Percentiles rank a stretch among this genome's conserved stretches.
phyloP scores from a whole-genome alignment of 345 rosid species.

The Linum usitatissimum region DNA sequence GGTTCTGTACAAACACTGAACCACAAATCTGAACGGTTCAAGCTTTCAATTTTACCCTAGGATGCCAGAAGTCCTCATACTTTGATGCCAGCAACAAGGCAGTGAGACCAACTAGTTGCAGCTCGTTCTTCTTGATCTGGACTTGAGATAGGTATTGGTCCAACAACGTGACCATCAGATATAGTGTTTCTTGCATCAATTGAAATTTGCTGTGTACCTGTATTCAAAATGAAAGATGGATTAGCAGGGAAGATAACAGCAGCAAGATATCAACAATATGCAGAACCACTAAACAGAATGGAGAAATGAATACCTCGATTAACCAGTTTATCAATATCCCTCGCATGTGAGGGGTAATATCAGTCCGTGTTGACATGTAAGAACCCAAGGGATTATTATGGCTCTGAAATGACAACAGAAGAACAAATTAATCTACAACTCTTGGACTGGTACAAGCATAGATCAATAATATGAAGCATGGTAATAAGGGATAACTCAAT shows the following conservation, averaged over 20 bases:
- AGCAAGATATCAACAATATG: conserved; percentile 4
- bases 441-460: background rate
- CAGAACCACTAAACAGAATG: conserved; percentile 4
- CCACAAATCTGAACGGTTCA: background rate
- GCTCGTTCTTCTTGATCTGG: conserved; percentile 52
- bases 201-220: conserved; percentile 87
- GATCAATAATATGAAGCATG: background rate
- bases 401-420: conserved; percentile 35
- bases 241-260: conserved; percentile 13
- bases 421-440: background rate
- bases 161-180: conserved; percentile 57
- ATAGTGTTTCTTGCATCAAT: conserved; percentile 68
- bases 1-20: background rate
- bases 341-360: conserved; percentile 62
- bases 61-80: conserved; percentile 97
- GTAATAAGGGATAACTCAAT: background rate
- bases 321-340: conserved; percentile 94
- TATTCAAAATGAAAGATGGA: conserved; percentile 11
- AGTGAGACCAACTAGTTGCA: conserved; percentile 92
- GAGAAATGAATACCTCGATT: conserved; percentile 49
- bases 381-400: conserved; percentile 36
- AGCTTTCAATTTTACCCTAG: conserved; percentile 42
- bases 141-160: conserved; percentile 80
- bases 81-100: conserved; percentile 80
- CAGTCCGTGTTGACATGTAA: conserved; percentile 53